Conservation (phyloP, 139 green algal species). For the Tetraselmis chui region DNA sequence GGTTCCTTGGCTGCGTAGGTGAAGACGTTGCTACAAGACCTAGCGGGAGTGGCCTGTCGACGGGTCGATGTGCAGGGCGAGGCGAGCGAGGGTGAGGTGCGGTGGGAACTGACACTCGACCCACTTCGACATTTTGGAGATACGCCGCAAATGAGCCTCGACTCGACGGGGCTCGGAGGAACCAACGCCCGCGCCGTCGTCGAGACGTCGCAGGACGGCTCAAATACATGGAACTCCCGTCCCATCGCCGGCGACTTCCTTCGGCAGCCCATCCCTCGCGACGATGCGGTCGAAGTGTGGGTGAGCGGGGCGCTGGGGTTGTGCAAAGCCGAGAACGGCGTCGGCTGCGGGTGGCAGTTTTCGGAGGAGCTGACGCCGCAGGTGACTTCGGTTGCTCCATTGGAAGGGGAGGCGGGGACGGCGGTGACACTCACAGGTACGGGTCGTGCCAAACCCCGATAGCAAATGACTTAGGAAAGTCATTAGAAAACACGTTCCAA, state of each 20-base stretch:
- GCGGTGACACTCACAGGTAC: not conserved
- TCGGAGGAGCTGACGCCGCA: not conserved
- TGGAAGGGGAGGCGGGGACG: not conserved
- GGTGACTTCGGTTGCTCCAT: not conserved
- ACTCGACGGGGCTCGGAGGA: not conserved
- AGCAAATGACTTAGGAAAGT: no score
- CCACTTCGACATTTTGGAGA: not conserved
- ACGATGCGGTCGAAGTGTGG: not conserved
- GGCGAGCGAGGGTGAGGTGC: not conserved
- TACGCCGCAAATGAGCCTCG: not conserved
- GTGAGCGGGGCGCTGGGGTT: not conserved
- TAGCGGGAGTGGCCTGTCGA: not conserved
- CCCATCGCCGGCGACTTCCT: not conserved
- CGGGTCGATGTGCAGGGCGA: not conserved
- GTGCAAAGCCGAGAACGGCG: not conserved
- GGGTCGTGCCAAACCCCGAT: no score
- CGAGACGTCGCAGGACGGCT: not conserved
- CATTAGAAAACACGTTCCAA: no score
- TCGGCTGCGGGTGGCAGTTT: not conserved
- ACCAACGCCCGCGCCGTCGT: not conserved
- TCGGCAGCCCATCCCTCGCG: not conserved
- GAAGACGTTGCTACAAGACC: not conserved
- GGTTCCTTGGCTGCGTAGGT: not conserved
- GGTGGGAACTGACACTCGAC: not conserved
- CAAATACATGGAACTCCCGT: not conserved